Base-by-base conservation (phyloP, 1,139 yeast genomes). In the Kodamaea anthophila region DNA sequence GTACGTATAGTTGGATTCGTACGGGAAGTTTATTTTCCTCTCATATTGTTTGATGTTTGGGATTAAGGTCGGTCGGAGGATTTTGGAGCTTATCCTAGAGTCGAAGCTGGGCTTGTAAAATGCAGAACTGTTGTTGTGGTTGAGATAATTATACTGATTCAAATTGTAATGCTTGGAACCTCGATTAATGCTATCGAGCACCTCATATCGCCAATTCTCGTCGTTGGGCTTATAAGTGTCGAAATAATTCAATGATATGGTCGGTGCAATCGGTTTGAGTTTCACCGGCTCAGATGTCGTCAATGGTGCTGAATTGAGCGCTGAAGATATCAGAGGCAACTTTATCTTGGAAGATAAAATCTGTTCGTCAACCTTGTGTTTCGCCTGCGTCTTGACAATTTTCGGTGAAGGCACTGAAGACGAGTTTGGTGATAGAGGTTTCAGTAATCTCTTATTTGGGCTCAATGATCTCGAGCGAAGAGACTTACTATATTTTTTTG, bases 1-100 rank as follows among this genome's bases (percentile, higher is more conserved):
- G 43, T 72, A 72, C 11, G 75, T 67, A 44, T 72, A 72, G 41
- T 72, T 70, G 14, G 72, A 67, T 42, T 71, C 74, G 45, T 65
- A 73, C 5, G 78, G 78, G 42, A 69, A 73, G 44, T 70, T 66
- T 28, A 69, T 63, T 39, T 63, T 63, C 30, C 63, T 51, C 35
- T 60, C 67, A 21, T 47, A 43, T 19, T 37, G 44, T 26, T 40
- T 40, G 29, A 49, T 40, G 32, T 40, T 49, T 27, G 58, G 62
- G 29, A 55, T 42, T 27, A 44, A 39, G 14, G 57, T 49, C n/a
- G 59, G 58, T 30, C 47, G 50, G 15, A 44, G 41, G 24, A 58
- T 55, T 37, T 60, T 61, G 27, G 60, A 47, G 30, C 65, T 53
- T 25, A 65, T 58, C 22, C 64, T 60, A 8, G 69, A 56, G 41